Percentiles rank a stretch among this genome's conserved stretches.
Conservation (phyloP, 106 monocot genomes). For the Allium cepa region DNA sequence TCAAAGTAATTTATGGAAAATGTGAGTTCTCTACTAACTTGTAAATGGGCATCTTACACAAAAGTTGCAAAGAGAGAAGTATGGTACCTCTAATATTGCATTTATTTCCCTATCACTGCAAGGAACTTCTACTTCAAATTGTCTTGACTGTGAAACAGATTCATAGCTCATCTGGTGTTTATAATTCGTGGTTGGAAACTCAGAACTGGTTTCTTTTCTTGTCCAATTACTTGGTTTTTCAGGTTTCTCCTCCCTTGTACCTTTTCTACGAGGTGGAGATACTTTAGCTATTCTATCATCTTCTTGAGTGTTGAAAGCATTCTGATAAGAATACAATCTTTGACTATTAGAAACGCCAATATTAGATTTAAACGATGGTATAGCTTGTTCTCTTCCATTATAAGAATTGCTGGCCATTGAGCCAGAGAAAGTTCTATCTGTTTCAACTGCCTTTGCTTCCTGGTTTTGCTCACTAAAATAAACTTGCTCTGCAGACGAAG, state of each 20-base stretch:
- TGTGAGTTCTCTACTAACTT: too few relatives aligned
- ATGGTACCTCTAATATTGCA: conserved; percentile 46
- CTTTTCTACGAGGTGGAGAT: conserved; percentile 73
- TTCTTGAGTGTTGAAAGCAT: conserved; percentile 32
- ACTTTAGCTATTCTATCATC: conserved; percentile 68
- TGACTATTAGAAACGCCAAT: conserved; percentile 9
- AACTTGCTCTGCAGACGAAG: conserved; percentile 21
- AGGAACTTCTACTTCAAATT: conserved; percentile 23
- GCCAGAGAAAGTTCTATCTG: conserved; percentile 26
- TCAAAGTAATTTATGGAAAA: too few relatives aligned
- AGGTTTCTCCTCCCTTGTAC: conserved; percentile 41
- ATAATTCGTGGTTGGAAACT: conserved; percentile 13
- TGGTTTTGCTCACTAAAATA: conserved; percentile 27
- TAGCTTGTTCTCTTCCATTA: conserved; percentile 55
- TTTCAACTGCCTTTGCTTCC: conserved; percentile 29
- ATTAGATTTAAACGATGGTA: conserved; percentile 24
- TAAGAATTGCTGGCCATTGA: conserved; percentile 18
- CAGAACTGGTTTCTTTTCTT: conserved; percentile 35
- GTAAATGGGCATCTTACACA: too few relatives aligned
- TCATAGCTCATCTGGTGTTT: conserved; percentile 20
- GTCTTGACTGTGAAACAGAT: conserved; percentile 10
- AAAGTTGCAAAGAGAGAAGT: background rate
- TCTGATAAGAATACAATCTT: conserved; percentile 23
- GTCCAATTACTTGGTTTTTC: conserved; percentile 41
- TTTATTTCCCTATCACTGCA: conserved; percentile 35